These are phyloP conservation scores for Circinella umbellata DNA, from an alignment of 371 early-diverging fungal genomes.

Conservation along the genomic window DNA sequence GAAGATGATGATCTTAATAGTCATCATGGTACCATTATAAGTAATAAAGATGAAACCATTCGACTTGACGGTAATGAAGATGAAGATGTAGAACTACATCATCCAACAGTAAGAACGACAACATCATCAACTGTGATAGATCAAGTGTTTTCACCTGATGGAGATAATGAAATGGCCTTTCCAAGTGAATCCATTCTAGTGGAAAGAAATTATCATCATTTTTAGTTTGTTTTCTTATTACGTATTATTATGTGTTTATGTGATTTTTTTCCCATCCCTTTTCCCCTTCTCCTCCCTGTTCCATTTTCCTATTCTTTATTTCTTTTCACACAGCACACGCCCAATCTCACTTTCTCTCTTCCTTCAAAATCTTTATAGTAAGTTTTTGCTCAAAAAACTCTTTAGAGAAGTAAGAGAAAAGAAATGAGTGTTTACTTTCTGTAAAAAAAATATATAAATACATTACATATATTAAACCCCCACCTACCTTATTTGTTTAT, in stretches of 20 bases:
- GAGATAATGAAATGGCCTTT: slow-evolving; percentile 64
- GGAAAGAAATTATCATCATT: slow-evolving; percentile 13
- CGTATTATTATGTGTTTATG: neutral
- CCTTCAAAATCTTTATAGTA: no score
- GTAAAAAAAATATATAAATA: no score
- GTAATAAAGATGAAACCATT: slow-evolving; percentile 19
- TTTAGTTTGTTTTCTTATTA: neutral
- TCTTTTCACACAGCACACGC: no score
- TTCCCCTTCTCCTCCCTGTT: no score
- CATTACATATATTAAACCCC: no score
- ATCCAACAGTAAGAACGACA: neutral
- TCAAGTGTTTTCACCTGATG: slow-evolving; percentile 61
- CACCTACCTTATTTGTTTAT: no score
- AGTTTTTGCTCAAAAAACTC: no score
- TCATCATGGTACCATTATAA: neutral
- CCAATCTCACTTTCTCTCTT: no score
- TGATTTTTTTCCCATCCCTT: neutral
- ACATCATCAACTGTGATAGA: slow-evolving; percentile 7
- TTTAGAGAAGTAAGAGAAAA: no score
- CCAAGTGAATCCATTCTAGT: slow-evolving; percentile 51
- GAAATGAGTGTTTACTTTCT: no score
- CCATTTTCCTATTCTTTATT: no score
- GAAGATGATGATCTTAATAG: slow-evolving; percentile 36
- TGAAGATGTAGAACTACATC: neutral
- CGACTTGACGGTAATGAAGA: slow-evolving; percentile 30